Conservation (phyloP, 2,329 filamentous ascomycete species). For the Cordyceps cicadae region DNA sequence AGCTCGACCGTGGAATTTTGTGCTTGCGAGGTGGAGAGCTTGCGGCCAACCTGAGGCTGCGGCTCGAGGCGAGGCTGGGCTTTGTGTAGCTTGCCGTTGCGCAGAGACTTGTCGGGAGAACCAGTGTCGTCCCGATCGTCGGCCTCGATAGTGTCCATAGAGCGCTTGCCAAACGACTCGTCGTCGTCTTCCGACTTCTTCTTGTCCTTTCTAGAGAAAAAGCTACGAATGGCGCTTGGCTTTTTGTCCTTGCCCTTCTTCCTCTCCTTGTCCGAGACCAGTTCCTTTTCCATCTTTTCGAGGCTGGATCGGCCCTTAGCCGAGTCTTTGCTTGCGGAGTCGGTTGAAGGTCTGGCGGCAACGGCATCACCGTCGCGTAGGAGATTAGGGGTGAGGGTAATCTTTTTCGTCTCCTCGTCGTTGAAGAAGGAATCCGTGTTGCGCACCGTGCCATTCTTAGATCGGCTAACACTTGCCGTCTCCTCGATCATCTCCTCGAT, state of each 20-base stretch:
- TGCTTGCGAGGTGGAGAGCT: conserved; percentile 22
- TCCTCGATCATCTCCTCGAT: conserved; percentile 59
- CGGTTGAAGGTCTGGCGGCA: conserved; percentile 42
- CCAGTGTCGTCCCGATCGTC: conserved; percentile 38
- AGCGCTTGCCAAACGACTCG: conserved; percentile 53
- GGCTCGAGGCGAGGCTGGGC: conserved; percentile 44
- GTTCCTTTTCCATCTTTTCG: conserved; percentile 54
- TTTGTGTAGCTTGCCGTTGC: conserved; percentile 65
- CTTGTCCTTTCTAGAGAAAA: conserved; percentile 56
- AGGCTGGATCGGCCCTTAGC: conserved; percentile 56
- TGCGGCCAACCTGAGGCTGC: conserved; percentile 30
- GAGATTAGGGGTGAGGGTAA: conserved; percentile 88
- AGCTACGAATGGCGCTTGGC: conserved; percentile 47
- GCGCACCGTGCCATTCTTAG: conserved; percentile 76
- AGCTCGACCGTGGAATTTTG: conserved; percentile 33
- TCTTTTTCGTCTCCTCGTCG: conserved; percentile 94
- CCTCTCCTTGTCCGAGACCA: conserved; percentile 59
- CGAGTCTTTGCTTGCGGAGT: conserved; percentile 34
- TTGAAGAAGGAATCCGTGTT: conserved; percentile 97
- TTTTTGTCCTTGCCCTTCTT: conserved; percentile 65
- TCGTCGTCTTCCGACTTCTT: conserved; percentile 51
- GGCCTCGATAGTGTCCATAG: conserved; percentile 46
- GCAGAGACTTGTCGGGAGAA: conserved; percentile 45
- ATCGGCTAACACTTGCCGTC: conserved; percentile 48
- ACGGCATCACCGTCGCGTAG: conserved; percentile 67